These are phyloP conservation scores for Colletotrichum lupini DNA, from an alignment of 2,329 filamentous ascomycete genomes.

Conservation along the genomic window DNA sequence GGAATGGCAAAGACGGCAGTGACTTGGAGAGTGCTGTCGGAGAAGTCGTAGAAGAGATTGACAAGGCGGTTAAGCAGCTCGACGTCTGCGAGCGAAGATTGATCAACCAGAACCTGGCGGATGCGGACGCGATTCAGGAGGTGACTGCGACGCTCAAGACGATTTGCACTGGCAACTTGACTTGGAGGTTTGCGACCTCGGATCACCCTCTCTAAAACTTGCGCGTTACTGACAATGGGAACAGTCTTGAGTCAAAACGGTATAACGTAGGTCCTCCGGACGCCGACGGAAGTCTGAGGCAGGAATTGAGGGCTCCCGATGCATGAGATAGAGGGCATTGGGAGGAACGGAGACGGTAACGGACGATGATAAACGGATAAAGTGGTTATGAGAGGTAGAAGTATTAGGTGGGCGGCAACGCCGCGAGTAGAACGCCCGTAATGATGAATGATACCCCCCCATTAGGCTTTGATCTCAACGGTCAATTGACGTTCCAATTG, in stretches of 20 bases:
- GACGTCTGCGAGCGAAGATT: constrained; percentile 25
- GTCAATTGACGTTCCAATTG: background rate
- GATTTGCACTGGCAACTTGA: constrained; percentile 31
- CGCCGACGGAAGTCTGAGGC: constrained; percentile 23
- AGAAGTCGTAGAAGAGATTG: constrained; percentile 21
- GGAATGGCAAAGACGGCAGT: constrained; percentile 9
- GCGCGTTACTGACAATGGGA: constrained; percentile 1
- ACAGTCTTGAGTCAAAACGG: constrained; percentile 20
- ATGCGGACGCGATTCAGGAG: constrained; percentile 13
- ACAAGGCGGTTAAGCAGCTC: constrained; percentile 25
- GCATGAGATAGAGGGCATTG: background rate
- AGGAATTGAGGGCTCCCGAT: constrained; percentile 5
- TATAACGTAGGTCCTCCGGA: constrained; percentile 20
- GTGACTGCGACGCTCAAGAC: constrained; percentile 23
- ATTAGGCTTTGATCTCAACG: too few relatives aligned
- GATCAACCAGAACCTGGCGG: constrained; percentile 5
- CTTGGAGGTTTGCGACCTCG: constrained; percentile 26
- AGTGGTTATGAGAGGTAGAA: background rate
- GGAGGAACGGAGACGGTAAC: background rate
- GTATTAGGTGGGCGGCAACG: background rate
- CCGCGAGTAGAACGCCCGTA: constrained; percentile 1
- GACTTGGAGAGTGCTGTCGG: constrained; percentile 9
- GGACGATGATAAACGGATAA: background rate
- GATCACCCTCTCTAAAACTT: too few relatives aligned
- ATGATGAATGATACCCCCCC: constrained; percentile 32